Conservation (phyloP, 164 flowering plant species). For the Liriodendron chinense region DNA sequence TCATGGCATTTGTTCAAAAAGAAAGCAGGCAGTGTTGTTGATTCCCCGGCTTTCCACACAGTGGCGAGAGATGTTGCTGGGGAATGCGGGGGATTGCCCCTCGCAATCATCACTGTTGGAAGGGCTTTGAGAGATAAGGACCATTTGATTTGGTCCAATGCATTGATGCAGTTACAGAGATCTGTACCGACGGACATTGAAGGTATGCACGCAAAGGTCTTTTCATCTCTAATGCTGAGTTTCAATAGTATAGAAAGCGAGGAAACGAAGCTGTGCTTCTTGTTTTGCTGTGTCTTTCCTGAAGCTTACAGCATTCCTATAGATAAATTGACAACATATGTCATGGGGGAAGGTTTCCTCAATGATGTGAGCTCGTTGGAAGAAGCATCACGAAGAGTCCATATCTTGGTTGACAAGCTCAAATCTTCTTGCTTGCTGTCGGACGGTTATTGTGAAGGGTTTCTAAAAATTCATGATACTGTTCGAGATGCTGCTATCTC, state of each 20-base stretch:
- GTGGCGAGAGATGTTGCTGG: constrained; percentile 10
- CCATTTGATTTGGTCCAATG: constrained; percentile 6
- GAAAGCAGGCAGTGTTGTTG: constrained; percentile 7
- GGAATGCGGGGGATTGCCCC: constrained; percentile 26
- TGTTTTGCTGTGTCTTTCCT: constrained; percentile 21
- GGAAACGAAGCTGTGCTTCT: constrained; percentile 12
- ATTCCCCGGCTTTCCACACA: background rate
- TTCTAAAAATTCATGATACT: constrained; percentile 9
- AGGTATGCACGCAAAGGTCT: constrained; percentile 14
- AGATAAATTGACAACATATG: background rate
- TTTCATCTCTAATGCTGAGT: constrained; percentile 12
- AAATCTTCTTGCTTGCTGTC: constrained; percentile 5
- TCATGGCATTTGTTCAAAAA: constrained; percentile 19
- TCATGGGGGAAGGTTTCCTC: constrained; percentile 1
- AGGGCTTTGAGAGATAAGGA: constrained; percentile 9
- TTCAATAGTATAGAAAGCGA: constrained; percentile 13
- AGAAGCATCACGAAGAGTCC: constrained; percentile 2
- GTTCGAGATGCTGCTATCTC: background rate
- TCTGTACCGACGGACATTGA: constrained; percentile 5
- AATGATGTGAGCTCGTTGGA: background rate
- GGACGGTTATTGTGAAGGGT: background rate
- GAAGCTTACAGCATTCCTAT: constrained; percentile 4
- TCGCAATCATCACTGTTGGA: constrained; percentile 20
- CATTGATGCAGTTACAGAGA: constrained; percentile 3
- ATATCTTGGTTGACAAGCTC: background rate